Evolutionary conservation across 768 basidiomycete genomes (phyloP).

Genomic region (Mycena vitilis): DNA sequence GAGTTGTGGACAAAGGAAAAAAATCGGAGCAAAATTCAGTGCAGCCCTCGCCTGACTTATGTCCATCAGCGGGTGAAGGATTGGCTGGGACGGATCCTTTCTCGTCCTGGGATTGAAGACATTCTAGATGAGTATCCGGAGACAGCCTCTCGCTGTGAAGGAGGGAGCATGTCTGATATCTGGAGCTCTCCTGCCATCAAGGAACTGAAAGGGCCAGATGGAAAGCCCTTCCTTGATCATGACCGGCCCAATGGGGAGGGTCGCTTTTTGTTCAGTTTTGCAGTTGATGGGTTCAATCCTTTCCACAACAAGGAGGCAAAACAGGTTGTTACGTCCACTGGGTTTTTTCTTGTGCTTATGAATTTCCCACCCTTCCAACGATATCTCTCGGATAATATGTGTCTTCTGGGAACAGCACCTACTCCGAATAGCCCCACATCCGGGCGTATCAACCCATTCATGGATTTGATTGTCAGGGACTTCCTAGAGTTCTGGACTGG

Average conservation of each 20-base stretch:
- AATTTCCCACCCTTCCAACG: constrained; percentile 36
- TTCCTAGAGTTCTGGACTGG: constrained; percentile 46
- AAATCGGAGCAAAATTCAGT: not conserved
- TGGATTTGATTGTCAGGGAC: constrained; percentile 51
- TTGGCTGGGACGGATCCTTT: constrained; percentile 43
- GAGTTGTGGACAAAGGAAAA: constrained; percentile 37
- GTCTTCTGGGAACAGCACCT: constrained; percentile 49
- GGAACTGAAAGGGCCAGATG: constrained; percentile 33
- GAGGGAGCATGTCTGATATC: constrained; percentile 33
- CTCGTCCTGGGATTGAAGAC: constrained; percentile 43
- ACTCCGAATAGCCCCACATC: constrained; percentile 49
- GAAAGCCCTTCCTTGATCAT: constrained; percentile 41
- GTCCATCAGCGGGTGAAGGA: constrained; percentile 40
- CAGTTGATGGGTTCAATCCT: constrained; percentile 45
- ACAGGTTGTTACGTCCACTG: constrained; percentile 38
- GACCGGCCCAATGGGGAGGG: constrained; percentile 32
- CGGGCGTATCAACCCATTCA: constrained; percentile 48
- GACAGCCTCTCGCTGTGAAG: not conserved
- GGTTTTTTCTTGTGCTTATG: constrained; percentile 38
- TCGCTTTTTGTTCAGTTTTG: constrained; percentile 40
- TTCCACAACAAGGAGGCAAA: constrained; percentile 42
- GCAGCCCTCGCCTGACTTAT: constrained; percentile 31
- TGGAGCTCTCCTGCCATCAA: constrained; percentile 37
- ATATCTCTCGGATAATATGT: constrained; percentile 49
- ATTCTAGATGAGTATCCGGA: constrained; percentile 35